Conservation (phyloP, 495 filamentous ascomycete genomes). For the Tuber calosporum region DNA sequence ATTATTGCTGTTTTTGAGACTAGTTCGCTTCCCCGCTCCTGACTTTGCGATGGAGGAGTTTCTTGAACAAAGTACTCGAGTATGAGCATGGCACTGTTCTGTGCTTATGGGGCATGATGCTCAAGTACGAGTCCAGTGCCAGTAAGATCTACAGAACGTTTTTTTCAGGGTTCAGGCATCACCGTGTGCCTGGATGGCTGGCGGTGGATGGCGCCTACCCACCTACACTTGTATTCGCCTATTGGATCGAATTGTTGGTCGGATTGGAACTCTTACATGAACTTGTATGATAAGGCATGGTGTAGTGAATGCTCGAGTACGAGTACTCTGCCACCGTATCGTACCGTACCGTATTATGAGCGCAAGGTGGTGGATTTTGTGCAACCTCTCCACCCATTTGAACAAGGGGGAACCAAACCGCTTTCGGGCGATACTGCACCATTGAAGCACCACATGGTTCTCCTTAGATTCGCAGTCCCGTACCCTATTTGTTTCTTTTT, state of each 20-base stretch:
- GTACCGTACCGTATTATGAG: not conserved
- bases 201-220: not conserved
- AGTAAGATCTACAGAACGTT: not conserved
- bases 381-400: not conserved
- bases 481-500: constrained; percentile 2
- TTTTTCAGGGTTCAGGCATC: not conserved
- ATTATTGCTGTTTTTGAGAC: not conserved
- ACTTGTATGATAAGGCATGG: not conserved
- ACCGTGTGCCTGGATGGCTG: not conserved
- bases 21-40: not conserved
- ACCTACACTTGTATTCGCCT: no score
- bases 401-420: not conserved
- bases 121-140: no score
- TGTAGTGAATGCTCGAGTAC: not conserved
- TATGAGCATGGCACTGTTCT: not conserved
- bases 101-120: not conserved
- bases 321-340: not conserved
- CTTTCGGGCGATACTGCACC: not conserved
- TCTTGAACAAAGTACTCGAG: not conserved
- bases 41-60: not conserved
- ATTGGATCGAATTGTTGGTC: not conserved
- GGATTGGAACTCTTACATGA: not conserved
- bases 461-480: not conserved
- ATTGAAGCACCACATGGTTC: not conserved
- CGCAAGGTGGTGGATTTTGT: not conserved